Percentiles rank a stretch among this genome's conserved stretches.
Conservation (phyloP, 202 grass and related monocot species). For the Setaria viridis region DNA sequence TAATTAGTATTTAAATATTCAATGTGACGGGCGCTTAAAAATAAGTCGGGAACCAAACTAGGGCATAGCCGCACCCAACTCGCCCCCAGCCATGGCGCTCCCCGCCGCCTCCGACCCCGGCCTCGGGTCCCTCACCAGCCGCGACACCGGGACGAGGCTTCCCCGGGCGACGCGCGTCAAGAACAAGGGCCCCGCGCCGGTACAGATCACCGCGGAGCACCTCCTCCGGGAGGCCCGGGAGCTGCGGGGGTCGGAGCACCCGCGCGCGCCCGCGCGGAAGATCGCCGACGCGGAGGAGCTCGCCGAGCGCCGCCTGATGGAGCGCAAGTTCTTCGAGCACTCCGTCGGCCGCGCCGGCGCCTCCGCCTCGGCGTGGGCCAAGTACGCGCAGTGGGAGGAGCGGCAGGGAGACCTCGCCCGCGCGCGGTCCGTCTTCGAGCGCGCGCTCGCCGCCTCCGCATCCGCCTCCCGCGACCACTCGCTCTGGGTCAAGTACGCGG, state of each 20-base stretch:
- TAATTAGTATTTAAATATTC: too few relatives aligned
- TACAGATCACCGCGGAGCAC: conserved; percentile 93
- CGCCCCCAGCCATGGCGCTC: background rate
- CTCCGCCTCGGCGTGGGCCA: conserved; percentile 64
- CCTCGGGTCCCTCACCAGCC: conserved; percentile 70
- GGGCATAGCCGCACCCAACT: too few relatives aligned
- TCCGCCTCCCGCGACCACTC: conserved; percentile 59
- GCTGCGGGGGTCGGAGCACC: conserved; percentile 78
- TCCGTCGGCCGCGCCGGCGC: conserved; percentile 69
- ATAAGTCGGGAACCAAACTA: too few relatives aligned
- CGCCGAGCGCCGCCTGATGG: conserved; percentile 65
- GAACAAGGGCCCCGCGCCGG: conserved; percentile 77
- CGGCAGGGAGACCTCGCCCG: conserved; percentile 67
- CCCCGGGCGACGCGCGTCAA: conserved; percentile 77
- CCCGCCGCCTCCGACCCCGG: conserved; percentile 34
- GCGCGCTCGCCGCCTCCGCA: conserved; percentile 63
- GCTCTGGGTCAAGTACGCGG: conserved; percentile 88
- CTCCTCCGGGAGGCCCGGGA: conserved; percentile 80
- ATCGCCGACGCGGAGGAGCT: conserved; percentile 75
- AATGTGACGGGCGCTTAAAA: too few relatives aligned
- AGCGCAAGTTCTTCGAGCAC: conserved; percentile 83
- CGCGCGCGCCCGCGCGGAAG: conserved; percentile 64
- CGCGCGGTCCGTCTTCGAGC: conserved; percentile 84
- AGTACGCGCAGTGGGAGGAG: conserved; percentile 93
- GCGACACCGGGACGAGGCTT: conserved; percentile 84